Percentiles rank a stretch among this genome's conserved stretches.
Evolutionary conservation across 208 protist genomes (phyloP).

Genomic region (Crithidia sp.): DNA sequence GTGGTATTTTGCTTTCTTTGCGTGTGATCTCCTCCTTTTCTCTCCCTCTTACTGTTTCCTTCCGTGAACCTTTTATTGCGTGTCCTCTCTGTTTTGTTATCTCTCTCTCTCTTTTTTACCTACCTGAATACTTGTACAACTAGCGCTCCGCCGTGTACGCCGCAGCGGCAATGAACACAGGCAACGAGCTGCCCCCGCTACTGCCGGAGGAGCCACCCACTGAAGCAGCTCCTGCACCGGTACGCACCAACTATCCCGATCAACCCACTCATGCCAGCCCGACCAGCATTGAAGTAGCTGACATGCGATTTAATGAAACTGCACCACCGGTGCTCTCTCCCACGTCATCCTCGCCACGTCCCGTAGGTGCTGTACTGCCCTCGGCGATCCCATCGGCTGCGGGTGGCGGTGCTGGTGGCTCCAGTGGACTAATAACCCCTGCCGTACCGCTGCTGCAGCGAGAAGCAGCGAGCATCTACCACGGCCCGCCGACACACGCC

Average conservation of each 20-base stretch:
- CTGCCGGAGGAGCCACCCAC: neutral
- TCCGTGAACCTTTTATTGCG: neutral
- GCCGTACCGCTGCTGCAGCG: too few relatives aligned
- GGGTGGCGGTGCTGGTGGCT: neutral
- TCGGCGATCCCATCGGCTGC: neutral
- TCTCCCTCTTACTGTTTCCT: neutral
- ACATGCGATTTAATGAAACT: constrained; percentile 25
- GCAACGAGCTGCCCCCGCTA: neutral
- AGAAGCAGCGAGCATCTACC: too few relatives aligned
- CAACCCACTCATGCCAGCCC: neutral
- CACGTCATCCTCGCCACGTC: constrained; percentile 5
- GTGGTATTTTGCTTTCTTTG: neutral
- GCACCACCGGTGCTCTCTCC: constrained; percentile 16
- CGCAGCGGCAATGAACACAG: neutral
- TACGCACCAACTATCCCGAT: too few relatives aligned
- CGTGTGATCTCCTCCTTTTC: neutral
- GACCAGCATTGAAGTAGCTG: constrained; percentile 9
- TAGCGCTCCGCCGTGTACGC: neutral
- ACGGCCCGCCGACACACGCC: too few relatives aligned
- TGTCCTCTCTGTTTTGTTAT: too few relatives aligned
- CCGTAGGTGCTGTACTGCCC: neutral
- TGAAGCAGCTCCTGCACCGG: neutral
- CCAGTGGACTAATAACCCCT: too few relatives aligned
- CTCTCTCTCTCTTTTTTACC: too few relatives aligned
- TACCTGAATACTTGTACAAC: too few relatives aligned